Evolutionary conservation across 129 eudicot species (phyloP).

Genomic region (Centaurea solstitialis): DNA sequence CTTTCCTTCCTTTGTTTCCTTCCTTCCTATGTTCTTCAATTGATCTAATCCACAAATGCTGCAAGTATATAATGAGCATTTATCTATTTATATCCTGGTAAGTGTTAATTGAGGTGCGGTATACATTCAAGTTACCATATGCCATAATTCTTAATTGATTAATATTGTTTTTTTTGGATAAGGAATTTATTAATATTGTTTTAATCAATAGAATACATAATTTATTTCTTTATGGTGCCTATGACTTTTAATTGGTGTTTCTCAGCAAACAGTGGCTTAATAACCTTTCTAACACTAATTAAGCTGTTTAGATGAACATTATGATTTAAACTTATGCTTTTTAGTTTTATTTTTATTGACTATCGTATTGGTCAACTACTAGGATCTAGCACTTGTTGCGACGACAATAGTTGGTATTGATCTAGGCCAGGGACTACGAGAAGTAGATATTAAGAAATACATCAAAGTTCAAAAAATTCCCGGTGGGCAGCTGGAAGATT

Average conservation of each 20-base stretch:
- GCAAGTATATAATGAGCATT: neutral
- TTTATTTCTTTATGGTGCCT: neutral
- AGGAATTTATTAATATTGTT: too few relatives aligned
- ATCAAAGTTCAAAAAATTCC: constrained; percentile 88
- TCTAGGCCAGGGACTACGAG: constrained; percentile 85
- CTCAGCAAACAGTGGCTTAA: neutral
- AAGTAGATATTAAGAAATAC: constrained; percentile 90
- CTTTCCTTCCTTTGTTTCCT: too few relatives aligned
- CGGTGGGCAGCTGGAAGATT: constrained; percentile 86
- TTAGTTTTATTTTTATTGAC: neutral
- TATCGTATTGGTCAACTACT: constrained; percentile 4
- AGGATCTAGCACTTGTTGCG: constrained; percentile 92
- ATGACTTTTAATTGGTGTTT: neutral
- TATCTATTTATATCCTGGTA: neutral
- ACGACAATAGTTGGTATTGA: constrained; percentile 87
- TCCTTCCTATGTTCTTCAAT: neutral
- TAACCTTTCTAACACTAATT: neutral
- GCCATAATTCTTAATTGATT: neutral
- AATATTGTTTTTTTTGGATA: neutral
- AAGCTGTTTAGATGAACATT: neutral
- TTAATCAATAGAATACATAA: neutral
- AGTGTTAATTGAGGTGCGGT: neutral
- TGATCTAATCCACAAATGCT: neutral
- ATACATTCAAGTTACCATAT: neutral
- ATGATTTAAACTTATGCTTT: neutral